Evolutionary conservation across 169 alveolate species (phyloP).

Genomic region (Plasmodium coatneyi): DNA sequence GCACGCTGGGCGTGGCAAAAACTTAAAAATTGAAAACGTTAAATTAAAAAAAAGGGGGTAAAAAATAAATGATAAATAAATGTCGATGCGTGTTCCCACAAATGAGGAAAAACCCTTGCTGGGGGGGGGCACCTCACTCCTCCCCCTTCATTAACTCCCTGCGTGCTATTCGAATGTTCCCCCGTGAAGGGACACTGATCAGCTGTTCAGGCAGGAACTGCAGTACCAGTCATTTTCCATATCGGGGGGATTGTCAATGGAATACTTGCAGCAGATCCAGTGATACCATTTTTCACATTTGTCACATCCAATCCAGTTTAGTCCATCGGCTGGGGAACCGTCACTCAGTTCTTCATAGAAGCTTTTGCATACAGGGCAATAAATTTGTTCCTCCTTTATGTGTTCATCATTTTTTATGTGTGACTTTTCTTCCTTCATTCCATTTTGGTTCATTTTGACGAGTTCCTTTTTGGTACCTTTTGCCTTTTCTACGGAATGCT

Average conservation of each 20-base stretch:
- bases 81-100: background rate
- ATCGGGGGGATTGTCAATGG: slow-evolving; percentile 73
- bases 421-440: slow-evolving; percentile 80
- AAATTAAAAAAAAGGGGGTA: background rate
- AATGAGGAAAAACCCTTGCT: background rate
- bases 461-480: background rate
- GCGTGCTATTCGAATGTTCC: background rate
- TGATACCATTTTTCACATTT: slow-evolving; percentile 87
- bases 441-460: slow-evolving; percentile 50
- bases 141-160: background rate
- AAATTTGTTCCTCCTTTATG: slow-evolving; percentile 78
- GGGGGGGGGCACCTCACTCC: background rate
- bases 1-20: background rate
- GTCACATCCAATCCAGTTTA: slow-evolving; percentile 88
- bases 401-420: slow-evolving; percentile 76
- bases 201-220: slow-evolving; percentile 40
- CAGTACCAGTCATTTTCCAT: slow-evolving; percentile 74
- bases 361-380: slow-evolving; percentile 84
- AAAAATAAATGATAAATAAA: background rate
- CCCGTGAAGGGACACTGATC: background rate
- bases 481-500: background rate
- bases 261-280: slow-evolving; percentile 80
- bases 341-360: slow-evolving; percentile 84
- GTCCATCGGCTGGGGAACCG: slow-evolving; percentile 87
- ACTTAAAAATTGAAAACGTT: background rate